Percentiles rank a stretch among this genome's conserved stretches.
These are phyloP conservation scores for Penicillium crystallinum DNA, from an alignment of 495 filamentous ascomycete species.

Conservation along the genomic window DNA sequence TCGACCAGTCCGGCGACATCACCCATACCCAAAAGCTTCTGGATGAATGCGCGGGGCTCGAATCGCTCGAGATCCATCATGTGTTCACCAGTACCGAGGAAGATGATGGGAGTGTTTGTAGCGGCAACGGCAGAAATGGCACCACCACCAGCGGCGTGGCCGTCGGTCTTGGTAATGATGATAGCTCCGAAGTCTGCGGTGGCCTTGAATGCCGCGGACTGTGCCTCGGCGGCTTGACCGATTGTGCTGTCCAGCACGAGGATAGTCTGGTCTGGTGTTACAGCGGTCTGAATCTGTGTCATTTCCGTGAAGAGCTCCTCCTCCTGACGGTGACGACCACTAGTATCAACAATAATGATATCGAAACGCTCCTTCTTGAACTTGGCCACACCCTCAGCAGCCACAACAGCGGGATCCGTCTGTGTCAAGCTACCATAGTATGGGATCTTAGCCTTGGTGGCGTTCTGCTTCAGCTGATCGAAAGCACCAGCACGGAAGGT, in stretches of 20 bases:
- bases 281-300: slow-evolving; percentile 90
- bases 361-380: slow-evolving; percentile 99
- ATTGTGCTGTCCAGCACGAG: slow-evolving; percentile 97
- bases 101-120: slow-evolving; percentile 94
- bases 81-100: slow-evolving; percentile 95
- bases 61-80: slow-evolving; percentile 93
- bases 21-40: slow-evolving; percentile 92
- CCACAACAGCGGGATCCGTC: slow-evolving; percentile 90
- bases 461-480: slow-evolving; percentile 98
- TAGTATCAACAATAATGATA: slow-evolving; percentile 97
- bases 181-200: slow-evolving; percentile 97
- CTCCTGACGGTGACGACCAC: slow-evolving; percentile 89
- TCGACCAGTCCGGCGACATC: slow-evolving; percentile 94
- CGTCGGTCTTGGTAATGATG: slow-evolving; percentile 98
- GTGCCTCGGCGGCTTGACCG: slow-evolving; percentile 90
- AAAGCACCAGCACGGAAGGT: slow-evolving; percentile 98
- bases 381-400: slow-evolving; percentile 90
- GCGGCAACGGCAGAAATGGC: slow-evolving; percentile 98
- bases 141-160: slow-evolving; percentile 89
- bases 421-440: slow-evolving; percentile 96
- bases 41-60: slow-evolving; percentile 82
- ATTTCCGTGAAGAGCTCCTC: slow-evolving; percentile 95
- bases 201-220: slow-evolving; percentile 95
- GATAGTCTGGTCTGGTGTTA: slow-evolving; percentile 93
- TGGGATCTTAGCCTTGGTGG: slow-evolving; percentile 96